These are phyloP conservation scores for Sparassis latifolia DNA, from an alignment of 1,284 basidiomycete genomes.

Conservation along the genomic window DNA sequence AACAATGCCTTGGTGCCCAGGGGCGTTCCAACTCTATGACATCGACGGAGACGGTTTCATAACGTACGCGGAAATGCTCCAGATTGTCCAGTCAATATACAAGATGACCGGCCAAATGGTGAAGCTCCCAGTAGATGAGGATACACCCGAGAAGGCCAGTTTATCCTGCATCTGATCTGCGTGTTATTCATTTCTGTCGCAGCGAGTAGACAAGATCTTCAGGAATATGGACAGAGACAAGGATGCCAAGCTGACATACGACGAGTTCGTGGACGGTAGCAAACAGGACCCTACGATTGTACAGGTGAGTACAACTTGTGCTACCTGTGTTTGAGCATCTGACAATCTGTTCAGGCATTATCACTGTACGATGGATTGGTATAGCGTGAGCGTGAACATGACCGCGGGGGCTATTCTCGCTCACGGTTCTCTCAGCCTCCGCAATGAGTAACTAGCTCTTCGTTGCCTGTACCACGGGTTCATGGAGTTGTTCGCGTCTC, in stretches of 20 bases:
- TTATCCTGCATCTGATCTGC: neutral
- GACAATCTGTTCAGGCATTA: slow-evolving; percentile 45
- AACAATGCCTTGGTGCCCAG: slow-evolving; percentile 35
- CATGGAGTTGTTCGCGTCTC: no score
- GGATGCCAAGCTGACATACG: slow-evolving; percentile 84
- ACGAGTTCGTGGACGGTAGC: slow-evolving; percentile 95
- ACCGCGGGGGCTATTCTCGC: no score
- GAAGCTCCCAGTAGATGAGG: slow-evolving; percentile 93
- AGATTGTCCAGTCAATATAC: slow-evolving; percentile 94
- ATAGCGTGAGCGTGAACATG: slow-evolving; percentile 24
- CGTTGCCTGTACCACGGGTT: no score
- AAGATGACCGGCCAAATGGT: slow-evolving; percentile 99
- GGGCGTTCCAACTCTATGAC: slow-evolving; percentile 99
- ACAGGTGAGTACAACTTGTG: slow-evolving; percentile 53
- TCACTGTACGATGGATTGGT: slow-evolving; percentile 77
- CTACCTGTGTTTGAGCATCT: neutral
- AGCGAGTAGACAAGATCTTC: slow-evolving; percentile 97
- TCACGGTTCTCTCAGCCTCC: no score
- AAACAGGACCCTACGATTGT: slow-evolving; percentile 98
- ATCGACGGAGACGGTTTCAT: slow-evolving; percentile 97
- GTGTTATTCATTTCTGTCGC: slow-evolving; percentile 1
- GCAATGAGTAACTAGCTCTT: no score
- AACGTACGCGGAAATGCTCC: slow-evolving; percentile 98
- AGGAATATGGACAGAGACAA: slow-evolving; percentile 90
- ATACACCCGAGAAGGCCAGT: slow-evolving; percentile 94